Evolutionary conservation across 805 yeast genomes (phyloP).

Genomic region (Barnettozyma siamensis): DNA sequence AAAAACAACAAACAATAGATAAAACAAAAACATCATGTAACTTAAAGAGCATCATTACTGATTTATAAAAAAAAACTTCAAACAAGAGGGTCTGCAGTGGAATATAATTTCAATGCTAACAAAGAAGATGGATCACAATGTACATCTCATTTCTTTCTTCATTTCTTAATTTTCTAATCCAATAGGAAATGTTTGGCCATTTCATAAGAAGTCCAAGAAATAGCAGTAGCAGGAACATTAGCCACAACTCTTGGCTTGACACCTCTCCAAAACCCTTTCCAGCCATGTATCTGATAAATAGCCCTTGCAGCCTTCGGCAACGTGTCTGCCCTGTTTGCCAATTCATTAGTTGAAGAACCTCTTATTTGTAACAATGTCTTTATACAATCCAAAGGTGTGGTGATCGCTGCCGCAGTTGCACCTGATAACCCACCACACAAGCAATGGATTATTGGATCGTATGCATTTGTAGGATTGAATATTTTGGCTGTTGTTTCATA

Average conservation of each 20-base stretch:
- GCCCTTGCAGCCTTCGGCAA: conserved; percentile 65
- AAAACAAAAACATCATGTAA: conserved; percentile 1
- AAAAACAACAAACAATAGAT: not conserved
- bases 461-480: conserved; percentile 69
- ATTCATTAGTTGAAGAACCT: conserved; percentile 41
- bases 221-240: conserved; percentile 94
- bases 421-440: conserved; percentile 92
- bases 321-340: conserved; percentile 54
- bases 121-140: not conserved
- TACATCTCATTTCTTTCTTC: too few relatives aligned
- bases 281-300: conserved; percentile 55
- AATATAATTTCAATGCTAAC: too few relatives aligned
- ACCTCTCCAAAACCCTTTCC: conserved; percentile 73
- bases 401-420: conserved; percentile 88
- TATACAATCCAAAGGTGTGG: conserved; percentile 91
- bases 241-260: conserved; percentile 86
- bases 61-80: too few relatives aligned
- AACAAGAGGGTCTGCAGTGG: too few relatives aligned
- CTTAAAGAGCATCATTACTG: too few relatives aligned
- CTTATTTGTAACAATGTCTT: conserved; percentile 88
- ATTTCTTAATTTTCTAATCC: too few relatives aligned
- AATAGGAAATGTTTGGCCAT: conserved; percentile 67
- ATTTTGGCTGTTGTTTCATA: conserved; percentile 79
- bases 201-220: conserved; percentile 96
- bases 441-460: conserved; percentile 90